These are phyloP conservation scores for Myriosclerotinia scirpicola DNA, from an alignment of 2,329 filamentous ascomycete genomes.

Conservation along the genomic window DNA sequence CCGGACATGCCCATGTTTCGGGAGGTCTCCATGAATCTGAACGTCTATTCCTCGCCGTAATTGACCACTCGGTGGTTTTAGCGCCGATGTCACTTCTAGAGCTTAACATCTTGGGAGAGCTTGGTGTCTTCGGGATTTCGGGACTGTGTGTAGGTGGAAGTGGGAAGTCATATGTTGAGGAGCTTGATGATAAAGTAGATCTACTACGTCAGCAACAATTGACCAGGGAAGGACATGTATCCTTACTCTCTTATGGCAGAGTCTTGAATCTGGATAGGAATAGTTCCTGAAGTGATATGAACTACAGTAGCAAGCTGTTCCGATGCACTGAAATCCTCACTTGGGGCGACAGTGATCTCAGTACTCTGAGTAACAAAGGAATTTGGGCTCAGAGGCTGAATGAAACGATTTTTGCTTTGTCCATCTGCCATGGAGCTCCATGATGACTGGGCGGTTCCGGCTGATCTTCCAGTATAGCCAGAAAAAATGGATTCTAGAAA, in stretches of 20 bases:
- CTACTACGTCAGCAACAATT: conserved; percentile 20
- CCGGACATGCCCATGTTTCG: conserved; percentile 30
- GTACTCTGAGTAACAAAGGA: conserved; percentile 48
- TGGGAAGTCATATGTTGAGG: conserved; percentile 33
- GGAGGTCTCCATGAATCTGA: conserved; percentile 34
- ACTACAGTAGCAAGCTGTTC: conserved; percentile 44
- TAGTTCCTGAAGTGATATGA: conserved; percentile 39
- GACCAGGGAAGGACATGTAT: too few species aligned
- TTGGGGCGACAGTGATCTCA: conserved; percentile 43
- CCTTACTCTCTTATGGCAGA: conserved; percentile 28
- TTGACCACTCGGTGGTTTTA: conserved; percentile 25
- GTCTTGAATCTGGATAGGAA: conserved; percentile 30
- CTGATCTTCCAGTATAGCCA: conserved; percentile 45
- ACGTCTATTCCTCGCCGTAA: conserved; percentile 22
- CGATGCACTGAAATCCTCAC: conserved; percentile 38
- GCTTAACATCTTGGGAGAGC: conserved; percentile 6
- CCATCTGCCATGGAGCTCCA: conserved; percentile 40
- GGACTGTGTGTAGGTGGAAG: conserved; percentile 25
- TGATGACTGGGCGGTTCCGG: conserved; percentile 40
- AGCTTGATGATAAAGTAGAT: conserved; percentile 23
- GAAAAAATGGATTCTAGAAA: conserved; percentile 49
- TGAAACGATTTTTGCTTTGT: conserved; percentile 31
- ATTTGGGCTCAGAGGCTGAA: conserved; percentile 46
- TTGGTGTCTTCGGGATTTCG: conserved; percentile 8
- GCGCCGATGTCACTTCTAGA: conserved; percentile 17